Base-by-base conservation (phyloP, 2,329 filamentous ascomycete genomes). In the Teratosphaeria pseudoeucalypti region DNA sequence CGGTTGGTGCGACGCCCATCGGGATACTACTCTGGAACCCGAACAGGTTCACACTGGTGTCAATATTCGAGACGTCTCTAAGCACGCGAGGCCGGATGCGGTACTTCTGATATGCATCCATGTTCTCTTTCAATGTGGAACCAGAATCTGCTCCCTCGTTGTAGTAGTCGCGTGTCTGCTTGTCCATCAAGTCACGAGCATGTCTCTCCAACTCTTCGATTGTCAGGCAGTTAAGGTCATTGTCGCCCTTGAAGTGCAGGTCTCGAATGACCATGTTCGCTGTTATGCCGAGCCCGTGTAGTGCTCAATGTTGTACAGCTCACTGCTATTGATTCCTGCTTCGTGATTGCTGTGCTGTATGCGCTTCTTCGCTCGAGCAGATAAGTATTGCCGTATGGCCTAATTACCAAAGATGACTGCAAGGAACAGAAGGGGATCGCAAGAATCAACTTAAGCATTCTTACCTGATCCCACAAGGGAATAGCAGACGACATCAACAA, bases 1-100 rank as follows among this genome's bases (percentile, higher is more conserved):
- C 82, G 0, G 81, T 76, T 0, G 81, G 82, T 3, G 77, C 76
- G 47, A 84, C 78, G 11, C 79, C 80, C 2, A 85, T 70, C 0
- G 82, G 82, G 2, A 84, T 73, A 0, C 74, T 67, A 56, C 78
- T 68, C 57, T 60, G 66, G 60, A 67, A 71, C 1, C 79, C 79
- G 16, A 82, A 78, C 10, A 83, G 72, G 0, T 73, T 71, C 0
- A 75, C 76, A 3, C 72, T 73, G 1, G 76, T 76, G 60, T 76
- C 71, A 37, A 77, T 68, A 16, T 63, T 64, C 3, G 71, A 73
- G 14, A 77, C 73, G 65, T 77, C 74, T 27, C 70, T 67, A 6
- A 77, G 67, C 2, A 77, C 73, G n/a, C 76, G 70, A 14, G 67
- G 64, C 52, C 73, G 65, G 61, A 73, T 77, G 60, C 77, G 73